phyloP scores from a whole-genome alignment of 306 rosid species.

The Aeschynomene evenia region DNA sequence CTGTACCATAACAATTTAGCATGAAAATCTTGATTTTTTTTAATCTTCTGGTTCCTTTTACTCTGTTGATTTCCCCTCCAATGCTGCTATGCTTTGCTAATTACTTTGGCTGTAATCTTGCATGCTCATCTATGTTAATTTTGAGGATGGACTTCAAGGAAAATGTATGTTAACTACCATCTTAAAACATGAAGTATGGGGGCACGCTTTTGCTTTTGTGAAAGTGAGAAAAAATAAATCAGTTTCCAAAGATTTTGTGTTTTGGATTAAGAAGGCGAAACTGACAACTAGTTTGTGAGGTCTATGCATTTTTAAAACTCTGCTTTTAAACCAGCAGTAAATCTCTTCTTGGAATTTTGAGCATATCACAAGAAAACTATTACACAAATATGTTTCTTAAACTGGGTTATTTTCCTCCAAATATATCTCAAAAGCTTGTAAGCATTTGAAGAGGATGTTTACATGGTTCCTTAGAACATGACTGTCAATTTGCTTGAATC shows the following conservation, averaged over 20 bases:
- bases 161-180: neutral
- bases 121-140: neutral
- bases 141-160: neutral
- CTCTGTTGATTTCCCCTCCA: neutral
- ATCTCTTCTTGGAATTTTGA: constrained; percentile 6
- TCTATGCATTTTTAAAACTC: neutral
- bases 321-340: neutral
- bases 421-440: neutral
- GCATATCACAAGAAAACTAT: constrained; percentile 3
- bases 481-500: neutral
- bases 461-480: neutral
- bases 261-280: neutral
- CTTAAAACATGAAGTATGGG: neutral
- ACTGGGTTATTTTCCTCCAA: neutral
- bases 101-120: neutral
- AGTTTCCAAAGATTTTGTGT: neutral
- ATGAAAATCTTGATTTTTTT: neutral
- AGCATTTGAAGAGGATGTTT: constrained; percentile 8
- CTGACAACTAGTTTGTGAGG: neutral
- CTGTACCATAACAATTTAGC: no score
- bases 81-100: neutral
- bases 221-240: neutral
- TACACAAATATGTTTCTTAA: neutral
- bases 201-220: neutral
- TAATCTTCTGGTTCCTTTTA: neutral